Evolutionary conservation across 768 basidiomycete species (phyloP), one percentile per base, ranked within the genome.

Genomic region (Tricholoma saponaceum): DNA sequence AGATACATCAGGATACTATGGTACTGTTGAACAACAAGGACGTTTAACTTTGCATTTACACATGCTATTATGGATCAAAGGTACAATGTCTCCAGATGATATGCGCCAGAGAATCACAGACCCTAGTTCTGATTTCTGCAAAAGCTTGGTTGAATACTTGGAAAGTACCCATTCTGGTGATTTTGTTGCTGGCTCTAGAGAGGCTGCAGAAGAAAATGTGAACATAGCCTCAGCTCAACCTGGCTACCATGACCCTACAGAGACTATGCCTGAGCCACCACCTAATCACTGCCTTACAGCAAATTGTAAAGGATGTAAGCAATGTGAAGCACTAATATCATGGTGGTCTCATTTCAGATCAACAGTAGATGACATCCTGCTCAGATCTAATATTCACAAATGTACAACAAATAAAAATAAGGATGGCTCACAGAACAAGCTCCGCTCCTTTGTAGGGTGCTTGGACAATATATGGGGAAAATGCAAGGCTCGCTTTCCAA

Each of bases 41-140:
- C 52, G 68, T 4, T 50, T 68, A 1, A 71, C 71, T 0, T 51
- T 76, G 16, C 74, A 76, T 64, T 41, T 74, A 5, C 75, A 7
- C 52, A 37, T 37, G 35, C 5, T 37, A 13, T 6, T 37, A 16
- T 37, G 35, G 35, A 41, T 41, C 7, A 20, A 20, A 20, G 39
- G 39, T 2, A 6, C n/a, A 1, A 1, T 41, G n/a, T 41, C 39
- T 18, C 39, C 39, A 22, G 20, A 44, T 22, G 22, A 44, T 8
- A 44, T 44, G 18, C 12, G 22, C 2, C 18, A 43, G 20, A 20
- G 6, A 10, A 43, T 43, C 8, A 5, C 8, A 5, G 22, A 44
- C 7, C 43, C 43, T 10, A 23, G 12, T 2, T 44, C 43, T n/a
- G 43, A 23, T 9, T 44, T 41, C 9, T 6, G 16, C 12, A 33